Percentiles rank a stretch among this genome's conserved stretches.
Conservation (phyloP, 2,329 filamentous ascomycete genomes). For the Phialophora verrucosa region DNA sequence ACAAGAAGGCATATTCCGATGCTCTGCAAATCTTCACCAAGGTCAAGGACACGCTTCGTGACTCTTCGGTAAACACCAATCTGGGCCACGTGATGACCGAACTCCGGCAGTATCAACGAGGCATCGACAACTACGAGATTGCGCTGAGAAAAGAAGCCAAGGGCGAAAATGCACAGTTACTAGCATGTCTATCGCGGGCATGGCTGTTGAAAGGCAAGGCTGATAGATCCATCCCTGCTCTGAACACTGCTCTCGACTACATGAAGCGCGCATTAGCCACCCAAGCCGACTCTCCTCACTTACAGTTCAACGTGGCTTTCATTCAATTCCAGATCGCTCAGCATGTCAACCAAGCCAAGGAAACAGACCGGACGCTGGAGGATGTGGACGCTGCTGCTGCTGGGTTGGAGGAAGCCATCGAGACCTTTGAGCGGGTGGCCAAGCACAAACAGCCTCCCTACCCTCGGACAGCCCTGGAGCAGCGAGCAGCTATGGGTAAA, state of each 20-base stretch:
- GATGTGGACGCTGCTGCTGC: conserved; percentile 81
- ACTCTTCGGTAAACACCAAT: conserved; percentile 88
- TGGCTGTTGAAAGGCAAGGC: conserved; percentile 82
- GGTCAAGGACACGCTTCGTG: conserved; percentile 86
- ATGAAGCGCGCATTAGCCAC: conserved; percentile 72
- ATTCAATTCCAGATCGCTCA: conserved; percentile 94
- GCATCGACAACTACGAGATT: conserved; percentile 91
- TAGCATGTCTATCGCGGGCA: conserved; percentile 84
- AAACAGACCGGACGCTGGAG: conserved; percentile 75
- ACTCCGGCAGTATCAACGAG: conserved; percentile 84
- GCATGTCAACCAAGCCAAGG: conserved; percentile 73
- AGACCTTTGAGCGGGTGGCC: conserved; percentile 65
- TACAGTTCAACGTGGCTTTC: conserved; percentile 97
- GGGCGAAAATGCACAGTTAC: conserved; percentile 67
- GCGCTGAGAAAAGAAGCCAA: conserved; percentile 73
- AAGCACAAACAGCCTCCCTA: conserved; percentile 76
- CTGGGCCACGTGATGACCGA: conserved; percentile 92
- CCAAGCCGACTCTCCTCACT: conserved; percentile 82
- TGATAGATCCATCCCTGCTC: conserved; percentile 66
- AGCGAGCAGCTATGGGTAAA: conserved; percentile 94
- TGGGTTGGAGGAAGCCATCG: conserved; percentile 85
- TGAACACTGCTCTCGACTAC: conserved; percentile 69
- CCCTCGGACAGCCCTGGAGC: conserved; percentile 86
- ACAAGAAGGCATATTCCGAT: conserved; percentile 83
- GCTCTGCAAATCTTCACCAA: conserved; percentile 89